Base-by-base conservation (phyloP, 495 filamentous ascomycete genomes). In the Aspergillus biplanus region DNA sequence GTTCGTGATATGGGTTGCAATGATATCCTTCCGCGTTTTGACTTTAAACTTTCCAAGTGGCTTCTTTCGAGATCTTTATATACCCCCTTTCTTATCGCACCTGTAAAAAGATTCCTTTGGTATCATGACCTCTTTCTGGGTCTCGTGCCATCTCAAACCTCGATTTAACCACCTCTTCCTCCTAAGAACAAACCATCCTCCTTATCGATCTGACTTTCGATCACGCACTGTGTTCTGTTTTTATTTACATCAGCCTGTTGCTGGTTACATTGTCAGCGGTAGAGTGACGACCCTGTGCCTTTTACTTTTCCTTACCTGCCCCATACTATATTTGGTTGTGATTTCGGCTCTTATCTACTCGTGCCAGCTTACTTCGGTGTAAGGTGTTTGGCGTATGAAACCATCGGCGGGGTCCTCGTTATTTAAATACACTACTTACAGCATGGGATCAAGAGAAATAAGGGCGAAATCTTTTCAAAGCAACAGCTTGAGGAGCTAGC, bases 1-100 rank as follows among this genome's bases (percentile, higher is more conserved):
- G 77, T 66, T 78, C 74, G 62, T 79, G 68, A 72, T 57, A 55
- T 66, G 64, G 61, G 61, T 46, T 65, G n/a, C 50, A 37, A 59
- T 49, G 56, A 56, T 47, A 49, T 66, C 52, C 52, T 65, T 68
- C 61, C 54, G 55, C 59, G 46, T 58, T 65, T 65, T 65, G 27
- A 21, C 21, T 65, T 69, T 67, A 52, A 59, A 62, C 42, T 66
- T 66, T 59, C 39, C 64, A 57, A 69, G 65, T 66, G 63, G 57
- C 61, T 65, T 72, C 67, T 58, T 66, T 68, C 60, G 61, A 66
- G 65, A 72, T 58, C 61, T 65, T 27, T 27, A 27, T 69, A 68
- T 72, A 72, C 66, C 66, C 69, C 65, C 64, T 65, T 56, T 39
- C 60, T 69, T 65, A 65, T 63, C 63, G 61, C 67, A 55, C 63